These are phyloP conservation scores for Fusarium solani-melongenae DNA, from an alignment of 2,329 filamentous ascomycete genomes.

Conservation along the genomic window DNA sequence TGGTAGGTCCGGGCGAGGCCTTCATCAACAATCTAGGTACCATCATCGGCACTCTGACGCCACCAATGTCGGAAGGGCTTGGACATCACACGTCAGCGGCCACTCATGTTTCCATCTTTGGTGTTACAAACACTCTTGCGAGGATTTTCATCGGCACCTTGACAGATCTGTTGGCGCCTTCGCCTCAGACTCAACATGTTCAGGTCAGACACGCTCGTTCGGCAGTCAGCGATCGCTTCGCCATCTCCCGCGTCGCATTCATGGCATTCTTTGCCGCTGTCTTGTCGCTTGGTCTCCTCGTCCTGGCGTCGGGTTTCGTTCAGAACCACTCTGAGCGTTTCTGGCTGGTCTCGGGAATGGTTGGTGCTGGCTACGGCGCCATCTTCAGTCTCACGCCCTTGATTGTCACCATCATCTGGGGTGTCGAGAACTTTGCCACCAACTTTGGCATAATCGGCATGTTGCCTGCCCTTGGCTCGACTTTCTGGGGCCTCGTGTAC, in stretches of 20 bases:
- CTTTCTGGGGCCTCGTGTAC: constrained; percentile 92
- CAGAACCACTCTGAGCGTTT: constrained; percentile 83
- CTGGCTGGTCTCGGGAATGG: constrained; percentile 83
- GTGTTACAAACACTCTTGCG: constrained; percentile 88
- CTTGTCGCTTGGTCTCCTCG: constrained; percentile 79
- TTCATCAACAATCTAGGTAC: constrained; percentile 98
- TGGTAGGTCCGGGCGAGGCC: constrained; percentile 94
- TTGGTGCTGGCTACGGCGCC: constrained; percentile 93
- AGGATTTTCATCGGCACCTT: constrained; percentile 90
- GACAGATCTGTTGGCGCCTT: constrained; percentile 85
- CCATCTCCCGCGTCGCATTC: constrained; percentile 82
- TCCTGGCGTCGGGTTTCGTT: constrained; percentile 80
- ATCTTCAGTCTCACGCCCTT: constrained; percentile 91
- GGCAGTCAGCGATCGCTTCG: constrained; percentile 55
- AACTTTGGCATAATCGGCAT: constrained; percentile 98
- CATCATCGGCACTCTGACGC: constrained; percentile 86
- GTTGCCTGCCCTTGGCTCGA: constrained; percentile 87
- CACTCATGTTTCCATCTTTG: constrained; percentile 93
- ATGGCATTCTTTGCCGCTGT: constrained; percentile 80
- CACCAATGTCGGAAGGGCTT: constrained; percentile 59
- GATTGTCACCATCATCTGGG: constrained; percentile 97
- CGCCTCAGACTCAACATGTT: constrained; percentile 68
- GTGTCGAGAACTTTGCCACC: constrained; percentile 97
- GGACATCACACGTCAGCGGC: constrained; percentile 70
- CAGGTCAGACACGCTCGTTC: constrained; percentile 54